Evolutionary conservation across 768 basidiomycete genomes (phyloP).

Genomic region (Austroboletus festivus): DNA sequence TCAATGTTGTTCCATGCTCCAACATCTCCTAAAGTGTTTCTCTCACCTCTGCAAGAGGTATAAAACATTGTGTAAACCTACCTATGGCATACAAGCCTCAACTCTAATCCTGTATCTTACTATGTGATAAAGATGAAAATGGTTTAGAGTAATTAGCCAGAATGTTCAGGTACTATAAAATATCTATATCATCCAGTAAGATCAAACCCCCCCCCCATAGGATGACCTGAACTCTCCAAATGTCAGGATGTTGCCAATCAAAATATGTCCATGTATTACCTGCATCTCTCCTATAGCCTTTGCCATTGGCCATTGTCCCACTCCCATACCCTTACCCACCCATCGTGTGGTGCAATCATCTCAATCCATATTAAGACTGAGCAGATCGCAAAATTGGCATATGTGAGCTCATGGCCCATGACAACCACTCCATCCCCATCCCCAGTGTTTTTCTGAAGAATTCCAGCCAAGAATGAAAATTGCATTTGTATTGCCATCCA

Average conservation of each 20-base stretch:
- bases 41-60: too few relatives aligned
- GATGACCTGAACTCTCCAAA: background rate
- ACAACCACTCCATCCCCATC: constrained; percentile 63
- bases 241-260: constrained; percentile 25
- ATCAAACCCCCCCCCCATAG: background rate
- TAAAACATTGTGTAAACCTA: too few relatives aligned
- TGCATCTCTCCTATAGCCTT: constrained; percentile 58
- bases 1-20: too few relatives aligned
- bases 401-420: constrained; percentile 64
- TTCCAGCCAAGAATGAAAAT: constrained; percentile 59
- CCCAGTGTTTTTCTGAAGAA: constrained; percentile 64
- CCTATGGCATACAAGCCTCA: too few relatives aligned
- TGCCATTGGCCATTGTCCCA: constrained; percentile 74
- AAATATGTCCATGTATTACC: constrained; percentile 63
- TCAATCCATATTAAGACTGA: constrained; percentile 74
- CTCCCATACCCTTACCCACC: constrained; percentile 62
- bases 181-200: background rate
- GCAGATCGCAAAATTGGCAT: constrained; percentile 73
- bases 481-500: constrained; percentile 65
- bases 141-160: too few relatives aligned
- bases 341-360: constrained; percentile 65
- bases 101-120: too few relatives aligned
- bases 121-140: too few relatives aligned
- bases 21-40: too few relatives aligned
- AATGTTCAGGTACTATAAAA: too few relatives aligned